phyloP scores from a whole-genome alignment of 345 rosid genomes.

The Mangifera indica region DNA sequence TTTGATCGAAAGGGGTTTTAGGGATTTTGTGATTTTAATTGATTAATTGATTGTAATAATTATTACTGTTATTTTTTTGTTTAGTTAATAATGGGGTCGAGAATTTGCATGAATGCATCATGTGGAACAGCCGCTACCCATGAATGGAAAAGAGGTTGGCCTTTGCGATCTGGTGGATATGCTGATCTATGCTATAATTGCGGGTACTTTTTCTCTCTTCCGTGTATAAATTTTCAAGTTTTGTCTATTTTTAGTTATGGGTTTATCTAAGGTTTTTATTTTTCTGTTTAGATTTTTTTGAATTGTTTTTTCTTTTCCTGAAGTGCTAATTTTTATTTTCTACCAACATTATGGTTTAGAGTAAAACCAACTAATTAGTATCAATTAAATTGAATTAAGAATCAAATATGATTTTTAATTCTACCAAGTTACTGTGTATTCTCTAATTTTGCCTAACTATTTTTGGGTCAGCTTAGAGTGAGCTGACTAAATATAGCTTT shows the following conservation, averaged over 20 bases:
- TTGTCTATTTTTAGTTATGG: not conserved
- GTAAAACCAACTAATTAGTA: not conserved
- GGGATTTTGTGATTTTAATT: constrained; percentile 26
- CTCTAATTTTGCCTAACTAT: not conserved
- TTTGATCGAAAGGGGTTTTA: constrained; percentile 22
- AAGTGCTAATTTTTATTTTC: not conserved
- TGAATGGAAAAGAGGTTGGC: constrained; percentile 90
- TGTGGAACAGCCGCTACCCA: constrained; percentile 47
- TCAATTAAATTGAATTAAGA: not conserved
- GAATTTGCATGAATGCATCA: constrained; percentile 76
- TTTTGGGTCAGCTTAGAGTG: not conserved
- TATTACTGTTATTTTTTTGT: constrained; percentile 1
- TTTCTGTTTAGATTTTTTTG: not conserved
- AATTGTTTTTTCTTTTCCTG: not conserved
- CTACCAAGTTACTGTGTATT: not conserved
- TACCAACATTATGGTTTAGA: constrained; percentile 7
- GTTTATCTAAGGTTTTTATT: not conserved
- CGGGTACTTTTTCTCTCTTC: constrained; percentile 54
- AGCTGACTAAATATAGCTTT: not conserved
- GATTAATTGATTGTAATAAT: not conserved
- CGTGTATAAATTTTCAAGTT: not conserved
- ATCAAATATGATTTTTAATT: not conserved
- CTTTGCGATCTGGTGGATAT: constrained; percentile 71
- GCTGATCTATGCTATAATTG: constrained; percentile 80
- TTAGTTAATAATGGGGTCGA: constrained; percentile 47